Percentiles rank a stretch among this genome's conserved stretches.
Conservation (phyloP, 306 rosid species). For the Dicorynia guianensis region DNA sequence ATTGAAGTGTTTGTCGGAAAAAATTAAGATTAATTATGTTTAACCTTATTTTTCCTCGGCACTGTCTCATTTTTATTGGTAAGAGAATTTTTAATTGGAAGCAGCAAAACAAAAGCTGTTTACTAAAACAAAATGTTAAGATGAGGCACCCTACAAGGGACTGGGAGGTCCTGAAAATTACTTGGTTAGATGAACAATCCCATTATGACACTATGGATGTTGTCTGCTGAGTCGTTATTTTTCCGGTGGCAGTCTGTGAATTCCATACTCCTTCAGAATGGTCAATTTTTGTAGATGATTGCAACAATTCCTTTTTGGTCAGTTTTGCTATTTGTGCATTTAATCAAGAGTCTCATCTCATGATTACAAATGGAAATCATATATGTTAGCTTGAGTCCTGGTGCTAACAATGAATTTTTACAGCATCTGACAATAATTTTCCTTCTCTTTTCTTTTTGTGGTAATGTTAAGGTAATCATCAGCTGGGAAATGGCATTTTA, state of each 20-base stretch:
- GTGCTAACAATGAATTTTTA: background rate
- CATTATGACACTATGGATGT: background rate
- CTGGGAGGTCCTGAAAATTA: background rate
- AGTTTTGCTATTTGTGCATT: slow-evolving; percentile 2
- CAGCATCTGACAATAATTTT: slow-evolving; percentile 15
- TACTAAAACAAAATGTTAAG: background rate
- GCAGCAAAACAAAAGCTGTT: background rate
- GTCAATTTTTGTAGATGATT: background rate
- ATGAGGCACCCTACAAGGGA: background rate
- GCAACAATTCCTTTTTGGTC: background rate
- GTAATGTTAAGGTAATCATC: background rate
- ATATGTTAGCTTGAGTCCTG: background rate
- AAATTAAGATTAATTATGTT: background rate
- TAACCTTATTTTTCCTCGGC: background rate
- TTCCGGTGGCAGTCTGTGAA: background rate
- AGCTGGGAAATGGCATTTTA: background rate
- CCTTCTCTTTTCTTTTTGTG: background rate
- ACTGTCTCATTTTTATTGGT: too few relatives aligned
- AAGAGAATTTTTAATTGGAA: background rate
- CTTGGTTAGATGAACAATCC: background rate
- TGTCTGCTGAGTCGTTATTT: too few relatives aligned
- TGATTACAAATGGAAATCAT: background rate
- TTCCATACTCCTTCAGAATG: background rate
- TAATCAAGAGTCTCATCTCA: background rate
- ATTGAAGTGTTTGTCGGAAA: background rate